Evolutionary conservation across 768 basidiomycete species (phyloP).

Genomic region (Hygrophorus pudorinus): DNA sequence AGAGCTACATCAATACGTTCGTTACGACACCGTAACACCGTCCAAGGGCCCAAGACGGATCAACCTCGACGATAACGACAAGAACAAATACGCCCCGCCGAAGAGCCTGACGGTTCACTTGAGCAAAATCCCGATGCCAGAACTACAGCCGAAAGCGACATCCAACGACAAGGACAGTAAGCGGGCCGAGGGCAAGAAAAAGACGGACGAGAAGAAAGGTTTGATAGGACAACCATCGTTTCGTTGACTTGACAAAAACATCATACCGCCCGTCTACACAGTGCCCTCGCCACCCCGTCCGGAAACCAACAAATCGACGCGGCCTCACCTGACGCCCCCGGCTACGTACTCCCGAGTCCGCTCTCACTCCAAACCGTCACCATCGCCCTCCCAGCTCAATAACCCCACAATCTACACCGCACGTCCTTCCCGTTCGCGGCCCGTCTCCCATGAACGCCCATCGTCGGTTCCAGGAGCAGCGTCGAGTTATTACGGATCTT

Average conservation of each 20-base stretch:
- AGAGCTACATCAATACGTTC: conserved; percentile 68
- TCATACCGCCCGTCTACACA: conserved; percentile 1
- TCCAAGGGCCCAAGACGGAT: conserved; percentile 53
- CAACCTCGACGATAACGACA: conserved; percentile 51
- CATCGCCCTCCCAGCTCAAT: conserved; percentile 33
- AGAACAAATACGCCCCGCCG: conserved; percentile 54
- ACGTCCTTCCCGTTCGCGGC: conserved; percentile 1
- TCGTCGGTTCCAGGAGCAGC: neutral
- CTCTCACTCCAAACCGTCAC: conserved; percentile 26
- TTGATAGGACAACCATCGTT: conserved; percentile 16
- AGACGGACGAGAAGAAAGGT: conserved; percentile 28
- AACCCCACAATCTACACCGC: conserved; percentile 1
- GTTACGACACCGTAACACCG: conserved; percentile 45
- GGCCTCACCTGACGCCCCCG: conserved; percentile 13
- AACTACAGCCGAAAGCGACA: conserved; percentile 49
- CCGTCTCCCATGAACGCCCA: conserved; percentile 8
- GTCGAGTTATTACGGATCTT: conserved; percentile 6
- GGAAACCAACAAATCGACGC: conserved; percentile 14
- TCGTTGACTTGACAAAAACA: neutral
- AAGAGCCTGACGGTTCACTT: conserved; percentile 61
- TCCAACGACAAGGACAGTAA: conserved; percentile 21
- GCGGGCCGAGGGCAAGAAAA: conserved; percentile 27
- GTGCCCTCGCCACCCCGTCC: conserved; percentile 8
- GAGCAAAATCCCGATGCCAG: conserved; percentile 83
- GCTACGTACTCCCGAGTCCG: conserved; percentile 23